A percentile compares a stretch with the other conserved stretches of the same genome.
phyloP scores from a whole-genome alignment of 169 alveolate species.

The Eimeria falciformis region DNA sequence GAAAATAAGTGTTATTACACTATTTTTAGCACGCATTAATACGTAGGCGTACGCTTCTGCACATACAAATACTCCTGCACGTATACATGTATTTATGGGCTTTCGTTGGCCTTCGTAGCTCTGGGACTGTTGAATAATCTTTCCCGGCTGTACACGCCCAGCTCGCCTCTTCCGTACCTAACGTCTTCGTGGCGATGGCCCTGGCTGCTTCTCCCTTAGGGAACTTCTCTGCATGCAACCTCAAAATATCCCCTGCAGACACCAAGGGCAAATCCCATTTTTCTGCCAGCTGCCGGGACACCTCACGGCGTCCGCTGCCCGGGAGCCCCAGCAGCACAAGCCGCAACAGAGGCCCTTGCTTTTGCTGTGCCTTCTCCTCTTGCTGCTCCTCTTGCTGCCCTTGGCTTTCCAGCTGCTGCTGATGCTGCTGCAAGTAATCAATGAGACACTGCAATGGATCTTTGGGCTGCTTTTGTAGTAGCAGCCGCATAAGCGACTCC shows the following conservation, averaged over 20 bases:
- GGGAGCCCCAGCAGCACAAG: slow-evolving; percentile 67
- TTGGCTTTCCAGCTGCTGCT: neutral
- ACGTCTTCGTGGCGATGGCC: slow-evolving; percentile 46
- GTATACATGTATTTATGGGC: too few relatives aligned
- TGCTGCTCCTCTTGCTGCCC: neutral
- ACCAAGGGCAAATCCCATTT: slow-evolving; percentile 85
- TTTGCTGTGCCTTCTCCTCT: slow-evolving; percentile 89
- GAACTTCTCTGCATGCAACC: slow-evolving; percentile 84
- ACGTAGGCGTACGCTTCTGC: too few relatives aligned
- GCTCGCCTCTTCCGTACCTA: slow-evolving; percentile 3
- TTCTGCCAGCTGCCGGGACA: slow-evolving; percentile 86
- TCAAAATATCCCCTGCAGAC: slow-evolving; percentile 86
- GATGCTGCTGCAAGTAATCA: slow-evolving; percentile 82
- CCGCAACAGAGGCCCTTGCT: slow-evolving; percentile 16
- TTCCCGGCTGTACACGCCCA: neutral
- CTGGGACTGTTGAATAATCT: too few relatives aligned
- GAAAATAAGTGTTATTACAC: too few relatives aligned
- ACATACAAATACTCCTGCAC: too few relatives aligned
- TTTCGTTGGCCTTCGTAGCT: too few relatives aligned
- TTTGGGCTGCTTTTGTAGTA: slow-evolving; percentile 85
- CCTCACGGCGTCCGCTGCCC: slow-evolving; percentile 86
- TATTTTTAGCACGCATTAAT: too few relatives aligned
- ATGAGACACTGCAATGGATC: slow-evolving; percentile 90
- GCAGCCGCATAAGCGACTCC: slow-evolving; percentile 72
- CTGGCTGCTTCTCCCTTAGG: slow-evolving; percentile 83